Conservation (phyloP, 176 grass and related monocot species). For the Phragmites australis region DNA sequence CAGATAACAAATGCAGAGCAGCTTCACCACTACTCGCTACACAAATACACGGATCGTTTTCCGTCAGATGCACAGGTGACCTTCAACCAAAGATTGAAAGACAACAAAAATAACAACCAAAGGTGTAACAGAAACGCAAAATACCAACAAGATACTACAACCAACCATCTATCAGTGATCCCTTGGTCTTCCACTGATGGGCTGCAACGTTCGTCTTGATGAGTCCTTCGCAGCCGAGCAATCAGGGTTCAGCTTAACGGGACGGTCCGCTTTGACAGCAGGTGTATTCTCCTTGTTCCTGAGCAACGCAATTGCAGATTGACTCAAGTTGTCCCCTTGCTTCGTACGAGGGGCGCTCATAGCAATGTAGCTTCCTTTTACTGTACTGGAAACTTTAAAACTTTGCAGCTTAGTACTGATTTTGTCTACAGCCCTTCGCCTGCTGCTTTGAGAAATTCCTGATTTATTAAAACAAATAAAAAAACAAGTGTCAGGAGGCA, state of each 20-base stretch:
- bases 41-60: neutral
- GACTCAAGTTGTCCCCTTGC: neutral
- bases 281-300: slow-evolving; percentile 29
- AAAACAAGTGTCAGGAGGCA: neutral
- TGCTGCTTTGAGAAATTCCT: slow-evolving; percentile 29
- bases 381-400: slow-evolving; percentile 40
- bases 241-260: slow-evolving; percentile 1
- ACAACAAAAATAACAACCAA: neutral
- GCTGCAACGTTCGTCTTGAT: slow-evolving; percentile 29
- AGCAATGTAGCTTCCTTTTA: slow-evolving; percentile 36
- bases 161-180: neutral
- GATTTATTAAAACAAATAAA: neutral
- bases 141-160: neutral
- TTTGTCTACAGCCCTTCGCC: slow-evolving; percentile 6
- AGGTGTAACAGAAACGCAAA: neutral
- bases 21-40: slow-evolving; percentile 7
- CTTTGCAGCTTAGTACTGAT: slow-evolving; percentile 30
- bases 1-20: neutral
- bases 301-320: neutral
- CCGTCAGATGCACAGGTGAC: neutral
- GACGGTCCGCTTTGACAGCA: neutral
- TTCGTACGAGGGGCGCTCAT: neutral
- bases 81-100: slow-evolving; percentile 49
- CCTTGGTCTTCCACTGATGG: slow-evolving; percentile 10
- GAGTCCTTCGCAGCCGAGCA: neutral